A percentile compares a stretch with the other conserved stretches of the same genome.
These are phyloP conservation scores for Parsonsia alboflavescens DNA, from an alignment of 257 asterid species.

Conservation along the genomic window DNA sequence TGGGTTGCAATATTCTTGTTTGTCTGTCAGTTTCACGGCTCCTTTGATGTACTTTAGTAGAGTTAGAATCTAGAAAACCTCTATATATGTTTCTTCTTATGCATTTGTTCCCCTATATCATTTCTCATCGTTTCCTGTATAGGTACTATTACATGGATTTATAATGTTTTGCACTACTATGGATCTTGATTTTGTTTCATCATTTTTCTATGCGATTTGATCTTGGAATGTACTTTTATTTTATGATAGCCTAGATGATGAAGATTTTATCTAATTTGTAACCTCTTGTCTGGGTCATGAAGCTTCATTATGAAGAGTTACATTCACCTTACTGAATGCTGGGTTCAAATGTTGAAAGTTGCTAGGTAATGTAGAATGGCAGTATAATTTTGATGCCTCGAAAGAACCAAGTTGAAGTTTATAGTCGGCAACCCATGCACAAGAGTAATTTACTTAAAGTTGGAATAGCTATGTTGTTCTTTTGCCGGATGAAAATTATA, in stretches of 20 bases:
- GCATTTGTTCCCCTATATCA: neutral
- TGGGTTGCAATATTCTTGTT: constrained; percentile 9
- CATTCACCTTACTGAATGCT: neutral
- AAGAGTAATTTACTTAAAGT: neutral
- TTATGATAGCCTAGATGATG: neutral
- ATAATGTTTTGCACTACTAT: neutral
- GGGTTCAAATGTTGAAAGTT: neutral
- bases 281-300: neutral
- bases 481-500: neutral
- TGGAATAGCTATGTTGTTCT: neutral
- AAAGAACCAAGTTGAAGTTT: neutral
- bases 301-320: neutral
- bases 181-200: neutral
- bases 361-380: neutral
- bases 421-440: no score
- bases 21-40: constrained; percentile 1
- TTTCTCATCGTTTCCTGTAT: neutral
- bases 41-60: constrained; percentile 12
- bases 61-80: neutral
- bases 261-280: neutral
- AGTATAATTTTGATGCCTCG: neutral
- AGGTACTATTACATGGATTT: neutral
- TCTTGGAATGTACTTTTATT: neutral
- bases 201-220: neutral
- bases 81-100: constrained; percentile 3